Evolutionary conservation across 192 early-diverging fungal species (phyloP).

Genomic region (Coemansia reversa): DNA sequence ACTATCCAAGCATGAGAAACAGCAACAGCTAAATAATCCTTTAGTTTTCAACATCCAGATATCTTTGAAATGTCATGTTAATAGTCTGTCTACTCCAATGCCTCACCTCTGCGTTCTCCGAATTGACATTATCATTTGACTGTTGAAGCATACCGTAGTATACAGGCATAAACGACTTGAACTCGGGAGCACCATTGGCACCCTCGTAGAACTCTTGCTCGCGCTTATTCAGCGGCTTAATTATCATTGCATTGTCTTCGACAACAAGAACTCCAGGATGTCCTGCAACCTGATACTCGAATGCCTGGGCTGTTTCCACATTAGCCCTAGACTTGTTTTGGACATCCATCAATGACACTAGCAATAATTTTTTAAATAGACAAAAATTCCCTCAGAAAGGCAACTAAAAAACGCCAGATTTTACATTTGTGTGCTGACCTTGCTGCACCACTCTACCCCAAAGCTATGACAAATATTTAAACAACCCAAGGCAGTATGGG

Average conservation of each 20-base stretch:
- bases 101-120: constrained; percentile 7
- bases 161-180: constrained; percentile 63
- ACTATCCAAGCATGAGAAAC: constrained; percentile 7
- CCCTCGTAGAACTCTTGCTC: constrained; percentile 78
- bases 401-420: too few relatives aligned
- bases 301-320: constrained; percentile 22
- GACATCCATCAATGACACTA: too few relatives aligned
- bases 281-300: constrained; percentile 78
- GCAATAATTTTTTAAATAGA: too few relatives aligned
- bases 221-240: constrained; percentile 65
- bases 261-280: constrained; percentile 67
- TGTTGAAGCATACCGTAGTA: constrained; percentile 64
- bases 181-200: constrained; percentile 40
- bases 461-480: too few relatives aligned
- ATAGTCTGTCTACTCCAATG: too few relatives aligned
- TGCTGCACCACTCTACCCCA: too few relatives aligned
- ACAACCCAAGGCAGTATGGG: too few relatives aligned
- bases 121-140: constrained; percentile 8
- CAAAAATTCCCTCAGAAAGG: too few relatives aligned
- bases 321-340: not conserved
- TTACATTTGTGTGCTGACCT: too few relatives aligned
- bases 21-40: too few relatives aligned
- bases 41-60: too few relatives aligned
- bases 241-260: constrained; percentile 63
- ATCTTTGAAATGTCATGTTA: too few relatives aligned